Conservation (phyloP, 2,329 filamentous ascomycete species). For the Didymella arachidicola region DNA sequence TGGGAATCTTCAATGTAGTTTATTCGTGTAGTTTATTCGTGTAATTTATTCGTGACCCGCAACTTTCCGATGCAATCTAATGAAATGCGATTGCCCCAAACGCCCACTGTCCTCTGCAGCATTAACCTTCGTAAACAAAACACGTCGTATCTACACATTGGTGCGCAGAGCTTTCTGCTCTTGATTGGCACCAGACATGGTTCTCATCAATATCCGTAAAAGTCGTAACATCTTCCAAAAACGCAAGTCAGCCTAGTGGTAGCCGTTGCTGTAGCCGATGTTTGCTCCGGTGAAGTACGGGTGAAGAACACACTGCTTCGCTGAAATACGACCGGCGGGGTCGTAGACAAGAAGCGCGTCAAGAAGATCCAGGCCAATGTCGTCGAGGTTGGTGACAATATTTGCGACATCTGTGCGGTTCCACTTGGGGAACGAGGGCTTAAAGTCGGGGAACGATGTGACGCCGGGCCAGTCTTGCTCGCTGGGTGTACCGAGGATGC, state of each 20-base stretch:
- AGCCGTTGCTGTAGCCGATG: constrained; percentile 52
- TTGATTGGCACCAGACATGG: constrained; percentile 27
- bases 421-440: constrained; percentile 92
- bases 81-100: constrained; percentile 30
- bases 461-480: constrained; percentile 88
- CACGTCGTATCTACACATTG: constrained; percentile 27
- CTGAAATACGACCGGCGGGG: constrained; percentile 84
- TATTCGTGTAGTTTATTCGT: no score
- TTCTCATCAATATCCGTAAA: constrained; percentile 38
- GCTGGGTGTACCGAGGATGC: constrained; percentile 78
- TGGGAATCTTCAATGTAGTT: not conserved
- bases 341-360: constrained; percentile 83
- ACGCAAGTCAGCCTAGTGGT: constrained; percentile 33
- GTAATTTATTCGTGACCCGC: constrained; percentile 7
- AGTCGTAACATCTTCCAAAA: constrained; percentile 40
- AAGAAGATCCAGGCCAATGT: constrained; percentile 72
- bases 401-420: constrained; percentile 70
- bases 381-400: constrained; percentile 77
- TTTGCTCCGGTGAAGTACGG: constrained; percentile 74
- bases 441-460: constrained; percentile 94
- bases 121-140: constrained; percentile 32
- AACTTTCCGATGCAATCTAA: constrained; percentile 14
- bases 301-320: constrained; percentile 85
- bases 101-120: constrained; percentile 32
- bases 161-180: constrained; percentile 11